Percentiles rank a stretch among this genome's conserved stretches.
phyloP scores from a whole-genome alignment of 108 stramenopile species.

The Mayamaea pseudoterrestris region DNA sequence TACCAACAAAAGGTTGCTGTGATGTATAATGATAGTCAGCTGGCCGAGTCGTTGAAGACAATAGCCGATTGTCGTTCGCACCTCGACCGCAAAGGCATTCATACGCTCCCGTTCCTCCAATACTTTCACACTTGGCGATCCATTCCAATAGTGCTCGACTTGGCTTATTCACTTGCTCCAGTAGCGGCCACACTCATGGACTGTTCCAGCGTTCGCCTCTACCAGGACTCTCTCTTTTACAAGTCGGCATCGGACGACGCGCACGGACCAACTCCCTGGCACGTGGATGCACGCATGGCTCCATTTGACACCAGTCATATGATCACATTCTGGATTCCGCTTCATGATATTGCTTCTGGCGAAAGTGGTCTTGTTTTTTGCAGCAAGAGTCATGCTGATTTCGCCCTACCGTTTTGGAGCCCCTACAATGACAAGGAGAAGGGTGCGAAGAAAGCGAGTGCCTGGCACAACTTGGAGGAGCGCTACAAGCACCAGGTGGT shows the following conservation, averaged over 20 bases:
- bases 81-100: slow-evolving; percentile 31
- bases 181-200: slow-evolving; percentile 52
- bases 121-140: slow-evolving; percentile 71
- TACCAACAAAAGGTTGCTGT: slow-evolving; percentile 82
- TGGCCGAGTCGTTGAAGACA: slow-evolving; percentile 18
- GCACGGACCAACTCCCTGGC: slow-evolving; percentile 84
- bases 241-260: slow-evolving; percentile 59
- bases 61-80: slow-evolving; percentile 37
- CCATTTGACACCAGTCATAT: slow-evolving; percentile 76
- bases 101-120: slow-evolving; percentile 68
- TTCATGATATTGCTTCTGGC: slow-evolving; percentile 38
- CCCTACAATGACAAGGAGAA: slow-evolving; percentile 7
- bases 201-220: slow-evolving; percentile 53
- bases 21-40: slow-evolving; percentile 22
- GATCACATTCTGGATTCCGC: slow-evolving; percentile 82
- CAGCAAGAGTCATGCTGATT: slow-evolving; percentile 60
- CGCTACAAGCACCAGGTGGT: slow-evolving; percentile 21
- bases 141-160: slow-evolving; percentile 25
- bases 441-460: slow-evolving; percentile 2
- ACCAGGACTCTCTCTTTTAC: slow-evolving; percentile 78
- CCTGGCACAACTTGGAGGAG: slow-evolving; percentile 45
- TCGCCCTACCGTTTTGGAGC: slow-evolving; percentile 81
- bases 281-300: slow-evolving; percentile 78
- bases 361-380: slow-evolving; percentile 63
- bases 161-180: slow-evolving; percentile 29